Conservation (phyloP, 345 rosid species). For the Mangifera indica region DNA sequence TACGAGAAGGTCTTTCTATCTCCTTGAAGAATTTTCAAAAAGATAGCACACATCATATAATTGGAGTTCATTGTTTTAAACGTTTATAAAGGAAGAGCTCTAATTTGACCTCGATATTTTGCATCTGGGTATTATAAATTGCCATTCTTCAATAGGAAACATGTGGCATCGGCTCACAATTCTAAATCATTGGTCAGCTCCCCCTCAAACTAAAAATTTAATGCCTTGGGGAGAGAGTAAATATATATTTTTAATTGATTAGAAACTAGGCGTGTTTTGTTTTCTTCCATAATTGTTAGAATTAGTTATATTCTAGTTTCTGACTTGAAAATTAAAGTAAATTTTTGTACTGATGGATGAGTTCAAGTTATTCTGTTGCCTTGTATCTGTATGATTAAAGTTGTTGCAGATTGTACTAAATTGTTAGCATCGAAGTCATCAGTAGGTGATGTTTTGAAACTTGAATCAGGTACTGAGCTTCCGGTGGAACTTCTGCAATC, state of each 20-base stretch:
- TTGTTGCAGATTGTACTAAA: background rate
- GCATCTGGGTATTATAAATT: no score
- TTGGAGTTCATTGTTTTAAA: background rate
- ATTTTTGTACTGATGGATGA: background rate
- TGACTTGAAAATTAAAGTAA: background rate
- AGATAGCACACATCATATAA: background rate
- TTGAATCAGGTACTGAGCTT: conserved; percentile 68
- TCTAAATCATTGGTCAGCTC: no score
- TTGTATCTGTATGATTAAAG: background rate
- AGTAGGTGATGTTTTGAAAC: conserved; percentile 14
- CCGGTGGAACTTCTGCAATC: conserved; percentile 83
- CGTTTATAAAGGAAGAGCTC: background rate
- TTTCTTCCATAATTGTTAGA: no score
- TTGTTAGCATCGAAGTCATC: background rate
- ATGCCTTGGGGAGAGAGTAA: no score
- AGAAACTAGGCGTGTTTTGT: no score
- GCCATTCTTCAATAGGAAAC: no score
- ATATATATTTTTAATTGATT: no score
- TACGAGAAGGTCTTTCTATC: conserved; percentile 62
- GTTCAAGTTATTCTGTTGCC: background rate
- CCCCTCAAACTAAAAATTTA: no score
- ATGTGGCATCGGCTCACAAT: no score
- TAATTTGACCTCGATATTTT: background rate
- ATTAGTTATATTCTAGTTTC: no score
- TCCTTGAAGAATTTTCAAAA: background rate